Base-by-base conservation (phyloP, 1,284 basidiomycete genomes). In the Cryptococcus maquisensis region DNA sequence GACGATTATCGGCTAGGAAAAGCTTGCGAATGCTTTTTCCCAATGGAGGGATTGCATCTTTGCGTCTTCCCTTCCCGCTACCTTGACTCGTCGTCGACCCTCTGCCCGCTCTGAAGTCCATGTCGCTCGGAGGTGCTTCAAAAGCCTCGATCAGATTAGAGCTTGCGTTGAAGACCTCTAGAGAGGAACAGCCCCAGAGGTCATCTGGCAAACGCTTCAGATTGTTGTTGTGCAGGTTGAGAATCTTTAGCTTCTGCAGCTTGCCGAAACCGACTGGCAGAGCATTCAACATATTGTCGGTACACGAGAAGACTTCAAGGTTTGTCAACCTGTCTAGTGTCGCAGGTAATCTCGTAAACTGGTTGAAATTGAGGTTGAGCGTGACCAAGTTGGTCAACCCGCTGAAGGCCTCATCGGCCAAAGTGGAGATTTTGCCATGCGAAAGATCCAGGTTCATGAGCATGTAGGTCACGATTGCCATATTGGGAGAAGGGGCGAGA, bases 151-250 rank as follows among this genome's bases (percentile, higher is more conserved):
- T 77, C 36, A 95, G 75, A 70, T 98, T 99, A 16, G 91, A 95
- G 12, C 89, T 92, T 45, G 87, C 83, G 65, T 98, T 98, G 71
- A 98, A 81, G 43, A 82, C 79, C 47, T 77, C 75, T 44, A 99
- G 79, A 5, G 82, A 83, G 0, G 83, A 80, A 73, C 94, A 98
- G 43, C 85, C 81, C 96, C 96, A 98, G 5, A 99, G 74, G 32
- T 83, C 80, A 15, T 78, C 77, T 0, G 93, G 91, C 0, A 98
- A 77, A 61, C 86, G 83, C 20, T 81, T 83, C 48, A 98, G 79
- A 64, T 88, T 90, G 78, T 98, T 99, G 72, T 93, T 94, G 69
- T 96, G 94, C 3, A 88, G 85, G 64, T 96, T 89, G 42, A 98
- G 80, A 3, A 77, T 79, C 61, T 85, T 82, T n/a, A 98, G 82